Conservation (phyloP, 306 rosid genomes). For the Cucumis sativus region DNA sequence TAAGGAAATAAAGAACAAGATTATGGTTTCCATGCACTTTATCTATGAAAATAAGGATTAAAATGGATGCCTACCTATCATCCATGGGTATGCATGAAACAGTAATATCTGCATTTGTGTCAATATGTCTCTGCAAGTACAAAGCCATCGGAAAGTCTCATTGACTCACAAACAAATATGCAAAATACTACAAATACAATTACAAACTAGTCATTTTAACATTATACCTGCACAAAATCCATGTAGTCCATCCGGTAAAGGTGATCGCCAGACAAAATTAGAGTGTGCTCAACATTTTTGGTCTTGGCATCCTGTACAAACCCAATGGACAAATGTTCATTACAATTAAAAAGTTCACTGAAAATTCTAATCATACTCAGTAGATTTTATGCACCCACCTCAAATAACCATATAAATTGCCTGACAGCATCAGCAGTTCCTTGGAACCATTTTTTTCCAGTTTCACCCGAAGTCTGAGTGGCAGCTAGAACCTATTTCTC, state of each 20-base stretch:
- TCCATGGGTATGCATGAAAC: slow-evolving; percentile 94
- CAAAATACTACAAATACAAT: background rate
- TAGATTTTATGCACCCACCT: slow-evolving; percentile 29
- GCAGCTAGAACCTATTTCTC: slow-evolving; percentile 78
- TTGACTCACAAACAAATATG: background rate
- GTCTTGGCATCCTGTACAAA: slow-evolving; percentile 65
- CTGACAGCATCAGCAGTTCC: slow-evolving; percentile 98
- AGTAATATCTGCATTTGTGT: slow-evolving; percentile 86
- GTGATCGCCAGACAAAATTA: slow-evolving; percentile 91
- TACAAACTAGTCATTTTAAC: background rate
- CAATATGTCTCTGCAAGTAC: slow-evolving; percentile 61
- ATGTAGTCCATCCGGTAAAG: slow-evolving; percentile 85
- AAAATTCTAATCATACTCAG: background rate
- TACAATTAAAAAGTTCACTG: background rate
- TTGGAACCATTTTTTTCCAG: slow-evolving; percentile 89
- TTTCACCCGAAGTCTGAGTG: slow-evolving; percentile 81
- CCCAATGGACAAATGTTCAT: background rate
- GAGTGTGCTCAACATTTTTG: slow-evolving; percentile 73
- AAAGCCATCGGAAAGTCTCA: background rate
- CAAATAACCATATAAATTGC: slow-evolving; percentile 86
- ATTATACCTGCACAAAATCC: slow-evolving; percentile 64
- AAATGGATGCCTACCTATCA: slow-evolving; percentile 39
- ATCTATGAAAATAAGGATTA: background rate
- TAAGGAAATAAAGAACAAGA: background rate
- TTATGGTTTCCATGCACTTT: background rate